Evolutionary conservation across 2,329 filamentous ascomycete genomes (phyloP).

Genomic region (Paecilomyces sp.): DNA sequence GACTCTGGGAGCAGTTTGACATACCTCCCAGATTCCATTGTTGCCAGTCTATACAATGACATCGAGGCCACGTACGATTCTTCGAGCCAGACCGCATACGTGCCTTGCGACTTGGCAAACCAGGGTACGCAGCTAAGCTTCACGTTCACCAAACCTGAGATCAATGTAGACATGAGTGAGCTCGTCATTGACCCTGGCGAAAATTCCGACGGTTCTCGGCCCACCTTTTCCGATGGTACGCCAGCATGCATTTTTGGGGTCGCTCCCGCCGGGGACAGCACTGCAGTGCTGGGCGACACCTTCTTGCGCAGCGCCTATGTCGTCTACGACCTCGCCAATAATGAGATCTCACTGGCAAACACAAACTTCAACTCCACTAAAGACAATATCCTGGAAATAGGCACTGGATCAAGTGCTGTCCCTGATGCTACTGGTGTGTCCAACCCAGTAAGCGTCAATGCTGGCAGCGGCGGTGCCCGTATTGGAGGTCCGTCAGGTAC

Average conservation of each 20-base stretch:
- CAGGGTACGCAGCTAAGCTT: constrained; percentile 47
- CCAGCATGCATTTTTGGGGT: constrained; percentile 62
- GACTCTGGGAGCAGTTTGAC: constrained; percentile 35
- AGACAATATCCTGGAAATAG: constrained; percentile 46
- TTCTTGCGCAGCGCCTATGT: constrained; percentile 70
- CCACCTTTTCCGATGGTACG: constrained; percentile 45
- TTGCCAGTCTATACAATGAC: constrained; percentile 45
- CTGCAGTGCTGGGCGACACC: constrained; percentile 64
- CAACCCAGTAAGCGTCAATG: constrained; percentile 41
- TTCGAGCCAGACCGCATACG: constrained; percentile 46
- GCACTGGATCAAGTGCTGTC: constrained; percentile 37
- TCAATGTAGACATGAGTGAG: constrained; percentile 49
- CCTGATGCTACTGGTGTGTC: constrained; percentile 45
- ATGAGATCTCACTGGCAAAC: constrained; percentile 64
- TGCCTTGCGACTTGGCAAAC: constrained; percentile 48
- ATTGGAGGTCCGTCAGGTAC: constrained; percentile 19
- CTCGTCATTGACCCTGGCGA: constrained; percentile 46
- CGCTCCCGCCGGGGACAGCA: constrained; percentile 48
- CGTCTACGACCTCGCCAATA: constrained; percentile 66
- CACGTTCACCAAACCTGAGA: constrained; percentile 49
- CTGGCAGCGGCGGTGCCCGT: constrained; percentile 38
- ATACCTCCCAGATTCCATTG: constrained; percentile 28
- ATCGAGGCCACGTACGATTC: constrained; percentile 55
- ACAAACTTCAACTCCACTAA: constrained; percentile 54
- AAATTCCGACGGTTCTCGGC: constrained; percentile 10